Evolutionary conservation across 257 asterid genomes (phyloP), one percentile per base, ranked within the genome.

Genomic region (Linderniella brevidens): DNA sequence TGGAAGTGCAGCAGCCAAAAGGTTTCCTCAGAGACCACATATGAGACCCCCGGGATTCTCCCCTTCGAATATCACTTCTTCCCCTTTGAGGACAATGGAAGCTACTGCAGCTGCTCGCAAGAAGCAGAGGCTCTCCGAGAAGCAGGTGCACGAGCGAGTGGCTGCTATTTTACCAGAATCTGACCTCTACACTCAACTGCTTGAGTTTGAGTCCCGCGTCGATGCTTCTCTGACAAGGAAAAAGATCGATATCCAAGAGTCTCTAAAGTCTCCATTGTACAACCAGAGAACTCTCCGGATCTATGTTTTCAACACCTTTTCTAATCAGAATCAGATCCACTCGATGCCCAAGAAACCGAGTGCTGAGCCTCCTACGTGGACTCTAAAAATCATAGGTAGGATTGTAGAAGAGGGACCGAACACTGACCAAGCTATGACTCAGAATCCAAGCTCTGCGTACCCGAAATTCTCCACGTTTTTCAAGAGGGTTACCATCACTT

Each of bases 101-200:
- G 70, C 82, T 55, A 62, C 92, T 0, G 84, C 92, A 17, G 86
- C 99, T 55, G 88, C 96, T 41, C 78, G 92, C 13, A 68, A 70
- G 65, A 90, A 90, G 68, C 99, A 90, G 76, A 90, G 82, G 78
- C 92, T 79, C 42, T 94, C 96, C 0, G 99, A 90, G 71, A 90
- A 86, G 63, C 83, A 85, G 36, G 66, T 86, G 35, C 94, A 90
- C 13, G 99, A 90, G 66, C 71, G 79, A 69, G 92, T 86, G 8
- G 96, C 99, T 0, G 92, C 94, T 8, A 86, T 90, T 65, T 69
- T 90, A 56, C 99, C 96, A 0, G 99, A 90, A 67, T 90, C 96
- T 20, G 77, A 96, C 37, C 93, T 81, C 47, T 81, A 81, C 60
- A 81, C 90, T 7, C 93, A 81, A 60, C 86, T 81, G 15, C 85